Conservation (phyloP, 257 asterid genomes). For the Gardenia jasminoides region DNA sequence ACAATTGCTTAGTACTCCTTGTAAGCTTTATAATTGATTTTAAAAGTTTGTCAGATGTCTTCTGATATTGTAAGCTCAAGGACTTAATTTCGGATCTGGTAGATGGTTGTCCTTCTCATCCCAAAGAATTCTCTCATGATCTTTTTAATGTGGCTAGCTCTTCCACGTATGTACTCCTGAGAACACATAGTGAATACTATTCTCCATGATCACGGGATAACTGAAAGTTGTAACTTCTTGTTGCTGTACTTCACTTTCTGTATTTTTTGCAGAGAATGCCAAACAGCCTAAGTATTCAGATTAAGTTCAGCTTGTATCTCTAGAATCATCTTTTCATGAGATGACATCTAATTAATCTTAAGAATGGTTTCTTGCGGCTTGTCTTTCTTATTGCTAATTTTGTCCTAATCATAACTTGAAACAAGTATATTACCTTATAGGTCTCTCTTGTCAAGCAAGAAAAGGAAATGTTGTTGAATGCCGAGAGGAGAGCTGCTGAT, state of each 20-base stretch:
- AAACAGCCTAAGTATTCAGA: neutral
- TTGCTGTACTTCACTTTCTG: neutral
- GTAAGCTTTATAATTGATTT: no score
- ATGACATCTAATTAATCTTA: neutral
- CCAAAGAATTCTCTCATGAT: no score
- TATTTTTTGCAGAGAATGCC: neutral
- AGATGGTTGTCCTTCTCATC: no score
- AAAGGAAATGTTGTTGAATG: constrained; percentile 60
- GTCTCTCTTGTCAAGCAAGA: constrained; percentile 69
- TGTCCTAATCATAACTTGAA: neutral
- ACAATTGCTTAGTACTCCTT: no score
- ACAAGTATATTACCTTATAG: constrained; percentile 28
- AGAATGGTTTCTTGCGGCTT: neutral
- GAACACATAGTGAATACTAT: neutral
- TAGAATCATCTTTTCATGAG: no score
- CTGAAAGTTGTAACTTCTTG: neutral
- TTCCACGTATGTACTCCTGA: neutral
- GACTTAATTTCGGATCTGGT: no score
- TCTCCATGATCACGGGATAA: neutral
- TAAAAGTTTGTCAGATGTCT: no score
- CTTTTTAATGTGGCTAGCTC: no score
- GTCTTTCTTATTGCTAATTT: neutral
- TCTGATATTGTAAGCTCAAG: no score
- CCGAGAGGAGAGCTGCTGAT: constrained; percentile 93
- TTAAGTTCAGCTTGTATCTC: no score